phyloP scores from a whole-genome alignment of 352 stramenopile genomes.

The Aphanomyces stellatus region DNA sequence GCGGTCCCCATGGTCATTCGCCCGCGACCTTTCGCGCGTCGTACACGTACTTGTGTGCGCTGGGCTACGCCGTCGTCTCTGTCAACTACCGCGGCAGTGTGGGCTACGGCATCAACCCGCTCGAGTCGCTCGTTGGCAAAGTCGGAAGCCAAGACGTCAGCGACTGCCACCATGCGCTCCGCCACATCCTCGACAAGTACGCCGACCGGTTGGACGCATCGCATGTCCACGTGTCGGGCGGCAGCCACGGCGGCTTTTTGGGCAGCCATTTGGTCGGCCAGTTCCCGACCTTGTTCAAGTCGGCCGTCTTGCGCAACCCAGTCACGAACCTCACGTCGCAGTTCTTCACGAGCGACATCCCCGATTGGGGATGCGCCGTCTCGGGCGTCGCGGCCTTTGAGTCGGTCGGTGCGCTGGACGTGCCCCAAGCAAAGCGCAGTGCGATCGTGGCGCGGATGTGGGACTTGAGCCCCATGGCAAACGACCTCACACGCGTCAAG shows the following conservation, averaged over 20 bases:
- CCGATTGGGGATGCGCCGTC: conserved; percentile 92
- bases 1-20: conserved; percentile 87
- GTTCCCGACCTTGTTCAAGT: conserved; percentile 92
- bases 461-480: conserved; percentile 78
- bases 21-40: conserved; percentile 77
- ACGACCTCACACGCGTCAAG: conserved; percentile 76
- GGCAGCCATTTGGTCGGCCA: conserved; percentile 88
- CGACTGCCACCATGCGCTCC: conserved; percentile 84
- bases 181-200: conserved; percentile 56
- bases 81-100: conserved; percentile 95
- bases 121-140: conserved; percentile 86
- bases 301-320: conserved; percentile 83
- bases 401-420: conserved; percentile 50
- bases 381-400: conserved; percentile 80
- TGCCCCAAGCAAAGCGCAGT: conserved; percentile 33
- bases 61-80: conserved; percentile 85
- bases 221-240: conserved; percentile 88
- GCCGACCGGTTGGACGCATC: conserved; percentile 54
- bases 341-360: conserved; percentile 93
- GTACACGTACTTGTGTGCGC: conserved; percentile 85
- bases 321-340: conserved; percentile 92
- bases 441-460: conserved; percentile 76
- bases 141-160: conserved; percentile 90
- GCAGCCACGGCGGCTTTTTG: conserved; percentile 94
- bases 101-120: conserved; percentile 84